These are phyloP conservation scores for Pinus tabuliformis DNA, from an alignment of 75 land plant species.

Conservation along the genomic window DNA sequence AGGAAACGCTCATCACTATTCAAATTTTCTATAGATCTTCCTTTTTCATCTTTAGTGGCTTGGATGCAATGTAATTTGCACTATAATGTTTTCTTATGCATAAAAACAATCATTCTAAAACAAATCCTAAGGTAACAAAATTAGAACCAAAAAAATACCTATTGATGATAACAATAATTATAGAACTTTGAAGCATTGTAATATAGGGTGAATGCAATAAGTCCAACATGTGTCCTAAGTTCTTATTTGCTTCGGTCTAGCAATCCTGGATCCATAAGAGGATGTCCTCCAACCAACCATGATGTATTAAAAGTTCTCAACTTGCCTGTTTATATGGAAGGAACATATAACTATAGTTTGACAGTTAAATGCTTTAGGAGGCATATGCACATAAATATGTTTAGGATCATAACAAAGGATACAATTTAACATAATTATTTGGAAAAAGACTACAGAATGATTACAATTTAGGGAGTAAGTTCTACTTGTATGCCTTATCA, in stretches of 20 bases:
- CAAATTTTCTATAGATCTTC: too few relatives aligned
- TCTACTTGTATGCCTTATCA: background rate
- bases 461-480: background rate
- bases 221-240: constrained; percentile 59
- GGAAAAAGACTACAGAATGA: background rate
- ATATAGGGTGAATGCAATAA: constrained; percentile 49
- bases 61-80: too few relatives aligned
- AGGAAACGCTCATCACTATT: too few relatives aligned
- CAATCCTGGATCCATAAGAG: constrained; percentile 59
- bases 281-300: constrained; percentile 61
- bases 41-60: too few relatives aligned
- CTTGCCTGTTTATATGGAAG: constrained; percentile 22
- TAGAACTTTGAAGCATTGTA: constrained; percentile 46
- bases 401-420: background rate
- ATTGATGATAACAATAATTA: constrained; percentile 66
- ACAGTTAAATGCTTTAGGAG: background rate
- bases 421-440: background rate
- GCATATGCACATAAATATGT: background rate
- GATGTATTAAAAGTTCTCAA: constrained; percentile 58
- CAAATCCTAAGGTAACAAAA: too few relatives aligned
- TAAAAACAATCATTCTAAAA: too few relatives aligned
- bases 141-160: constrained; percentile 45
- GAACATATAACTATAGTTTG: background rate
- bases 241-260: constrained; percentile 69
- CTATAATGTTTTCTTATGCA: too few relatives aligned